Base-by-base conservation (phyloP, 2,329 filamentous ascomycete genomes). In the Sclerotinia sclerotiorum region DNA sequence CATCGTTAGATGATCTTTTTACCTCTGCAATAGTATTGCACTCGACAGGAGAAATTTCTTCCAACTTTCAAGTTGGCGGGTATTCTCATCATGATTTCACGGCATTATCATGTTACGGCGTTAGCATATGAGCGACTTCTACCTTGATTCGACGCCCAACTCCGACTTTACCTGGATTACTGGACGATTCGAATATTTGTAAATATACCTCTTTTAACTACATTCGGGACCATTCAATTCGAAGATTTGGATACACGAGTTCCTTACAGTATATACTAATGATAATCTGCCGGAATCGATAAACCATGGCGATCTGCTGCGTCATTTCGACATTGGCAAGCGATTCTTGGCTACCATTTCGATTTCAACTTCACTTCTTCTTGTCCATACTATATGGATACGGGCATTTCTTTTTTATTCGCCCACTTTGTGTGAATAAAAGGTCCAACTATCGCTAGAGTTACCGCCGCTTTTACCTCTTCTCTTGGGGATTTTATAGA, bases 71-170 rank as follows among this genome's bases (percentile, higher is more conserved):
- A 39, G 73, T 76, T 70, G 73, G 73, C 62, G 69, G 70, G 65
- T 52, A 69, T 68, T 58, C 46, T 70, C 66, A 57, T 75, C 63
- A 76, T 70, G 74, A 77, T 75, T 76, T 75, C 71, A 77, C 74
- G 76, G 75, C 72, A 73, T 66, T 42, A 71, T 74, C 73, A 75
- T 76, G 70, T 73, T 71, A 72, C 71, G 73, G 75, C 75, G 74
- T 76, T 72, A 74, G 73, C 75, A 77, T 75, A 75, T 73, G 72
- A 76, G 74, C 73, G 73, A 71, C 69, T 73, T 72, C 71, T 67
- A 62, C 42, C 68, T 51, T 70, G 70, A 73, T 70, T 71, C 69
- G 58, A 60, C 67, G 69, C 58, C 69, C 65, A 62, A 63, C 39
- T 17, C 54, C 54, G 44, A 42, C 51, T 35, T 48, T 51, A 49